Percentiles rank a stretch among this genome's conserved stretches.
These are phyloP conservation scores for Pleurotus cornucopiae DNA, from an alignment of 768 basidiomycete genomes.

Conservation along the genomic window DNA sequence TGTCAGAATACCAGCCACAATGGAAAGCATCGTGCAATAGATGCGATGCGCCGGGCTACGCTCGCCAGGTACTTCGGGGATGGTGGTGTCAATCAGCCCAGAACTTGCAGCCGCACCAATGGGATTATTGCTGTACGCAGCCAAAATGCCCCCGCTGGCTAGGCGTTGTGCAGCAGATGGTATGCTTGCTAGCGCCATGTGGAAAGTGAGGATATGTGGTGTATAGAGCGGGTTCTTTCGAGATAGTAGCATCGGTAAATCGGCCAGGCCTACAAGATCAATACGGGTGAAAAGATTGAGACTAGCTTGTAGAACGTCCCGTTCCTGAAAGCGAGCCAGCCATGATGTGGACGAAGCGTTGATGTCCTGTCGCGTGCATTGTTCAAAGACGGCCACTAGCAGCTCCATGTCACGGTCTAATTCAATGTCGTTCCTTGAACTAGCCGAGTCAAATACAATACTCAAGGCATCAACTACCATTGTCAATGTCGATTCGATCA, in stretches of 20 bases:
- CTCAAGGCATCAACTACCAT: conserved; percentile 68
- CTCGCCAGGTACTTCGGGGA: conserved; percentile 70
- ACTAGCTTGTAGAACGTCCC: conserved; percentile 71
- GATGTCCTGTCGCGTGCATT: conserved; percentile 67
- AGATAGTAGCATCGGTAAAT: conserved; percentile 55
- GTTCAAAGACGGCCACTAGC: conserved; percentile 78
- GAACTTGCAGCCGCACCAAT: conserved; percentile 74
- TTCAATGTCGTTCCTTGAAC: conserved; percentile 51
- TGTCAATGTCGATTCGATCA: conserved; percentile 58
- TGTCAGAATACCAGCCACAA: conserved; percentile 68
- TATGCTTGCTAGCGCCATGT: conserved; percentile 77
- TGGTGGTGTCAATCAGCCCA: conserved; percentile 62
- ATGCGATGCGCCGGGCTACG: conserved; percentile 75
- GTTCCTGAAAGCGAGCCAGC: conserved; percentile 78
- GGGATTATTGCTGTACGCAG: conserved; percentile 80
- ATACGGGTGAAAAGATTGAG: conserved; percentile 67
- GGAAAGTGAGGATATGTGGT: conserved; percentile 78
- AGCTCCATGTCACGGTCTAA: conserved; percentile 80
- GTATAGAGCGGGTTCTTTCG: conserved; percentile 69
- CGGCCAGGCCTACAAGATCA: conserved; percentile 68
- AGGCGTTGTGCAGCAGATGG: conserved; percentile 79
- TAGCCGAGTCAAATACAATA: conserved; percentile 62
- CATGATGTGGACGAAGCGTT: conserved; percentile 68
- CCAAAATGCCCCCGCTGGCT: conserved; percentile 76
- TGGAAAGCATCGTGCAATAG: conserved; percentile 82